Conservation (phyloP, 2,329 filamentous ascomycete genomes). For the Aspergillus pseudoterreus region DNA sequence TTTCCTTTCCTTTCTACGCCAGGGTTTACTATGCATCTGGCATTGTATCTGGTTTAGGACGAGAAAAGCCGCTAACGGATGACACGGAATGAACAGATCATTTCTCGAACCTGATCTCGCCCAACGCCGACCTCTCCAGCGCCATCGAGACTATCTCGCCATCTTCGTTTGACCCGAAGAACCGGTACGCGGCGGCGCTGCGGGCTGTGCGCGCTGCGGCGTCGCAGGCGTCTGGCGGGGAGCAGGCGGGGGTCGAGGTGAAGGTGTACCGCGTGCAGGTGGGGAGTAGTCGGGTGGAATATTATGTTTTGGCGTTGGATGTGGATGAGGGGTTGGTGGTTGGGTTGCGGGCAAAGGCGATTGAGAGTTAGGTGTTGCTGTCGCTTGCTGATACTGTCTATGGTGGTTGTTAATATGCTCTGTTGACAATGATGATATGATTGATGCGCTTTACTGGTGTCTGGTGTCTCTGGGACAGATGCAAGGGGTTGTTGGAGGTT, state of each 20-base stretch:
- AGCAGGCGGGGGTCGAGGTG: conserved; percentile 52
- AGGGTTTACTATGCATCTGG: too few species aligned
- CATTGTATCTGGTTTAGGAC: too few species aligned
- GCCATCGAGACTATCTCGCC: conserved; percentile 62
- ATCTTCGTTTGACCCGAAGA: conserved; percentile 68
- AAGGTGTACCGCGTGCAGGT: conserved; percentile 69
- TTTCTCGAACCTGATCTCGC: conserved; percentile 62
- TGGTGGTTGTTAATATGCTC: too few species aligned
- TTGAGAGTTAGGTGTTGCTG: conserved; percentile 59
- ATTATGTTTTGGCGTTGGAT: conserved; percentile 71
- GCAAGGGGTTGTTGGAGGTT: background rate
- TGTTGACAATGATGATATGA: background rate
- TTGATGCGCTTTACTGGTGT: background rate
- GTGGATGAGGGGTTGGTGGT: conserved; percentile 60
- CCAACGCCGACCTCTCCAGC: conserved; percentile 23
- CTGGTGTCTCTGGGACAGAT: background rate
- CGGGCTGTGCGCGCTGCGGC: conserved; percentile 52
- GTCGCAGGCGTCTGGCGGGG: conserved; percentile 21
- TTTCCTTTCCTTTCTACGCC: background rate
- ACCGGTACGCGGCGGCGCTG: conserved; percentile 56
- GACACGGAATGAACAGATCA: conserved; percentile 49
- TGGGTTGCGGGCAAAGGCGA: conserved; percentile 71
- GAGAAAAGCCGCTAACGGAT: background rate
- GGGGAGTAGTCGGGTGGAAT: conserved; percentile 65
- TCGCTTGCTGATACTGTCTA: background rate